These are phyloP conservation scores for Dictyostelium purpureum DNA, from an alignment of 78 protist genomes.

Conservation along the genomic window DNA sequence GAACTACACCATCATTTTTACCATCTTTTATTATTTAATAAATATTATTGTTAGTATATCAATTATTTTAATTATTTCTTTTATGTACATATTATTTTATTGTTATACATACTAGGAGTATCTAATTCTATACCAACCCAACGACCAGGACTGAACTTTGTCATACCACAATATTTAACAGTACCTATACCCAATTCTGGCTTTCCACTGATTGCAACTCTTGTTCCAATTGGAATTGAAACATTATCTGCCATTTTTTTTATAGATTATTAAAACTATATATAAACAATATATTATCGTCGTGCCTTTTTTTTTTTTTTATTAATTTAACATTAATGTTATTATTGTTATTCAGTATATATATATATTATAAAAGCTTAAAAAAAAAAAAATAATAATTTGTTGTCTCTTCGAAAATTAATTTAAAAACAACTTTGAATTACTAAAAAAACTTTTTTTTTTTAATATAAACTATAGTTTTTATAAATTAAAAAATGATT, in stretches of 20 bases:
- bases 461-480: too few relatives aligned
- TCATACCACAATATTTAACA: conserved; percentile 69
- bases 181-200: conserved; percentile 72
- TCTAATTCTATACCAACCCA: conserved; percentile 87
- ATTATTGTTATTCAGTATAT: background rate
- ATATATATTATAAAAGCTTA: background rate
- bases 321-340: background rate
- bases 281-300: background rate
- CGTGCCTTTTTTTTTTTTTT: background rate
- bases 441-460: too few relatives aligned
- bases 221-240: conserved; percentile 40
- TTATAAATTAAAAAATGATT: too few relatives aligned
- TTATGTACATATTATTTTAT: background rate
- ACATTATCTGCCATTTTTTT: conserved; percentile 9
- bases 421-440: too few relatives aligned
- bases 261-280: background rate
- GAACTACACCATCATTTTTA: conserved; percentile 78
- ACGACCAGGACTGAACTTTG: conserved; percentile 73
- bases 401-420: background rate
- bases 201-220: conserved; percentile 48
- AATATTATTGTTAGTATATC: too few relatives aligned
- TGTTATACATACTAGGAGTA: conserved; percentile 27
- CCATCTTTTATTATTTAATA: conserved; percentile 13
- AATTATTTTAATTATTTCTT: background rate
- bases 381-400: background rate